A percentile compares a stretch with the other conserved stretches of the same genome.
Conservation (phyloP, 306 rosid species). For the Vigna trinervia region DNA sequence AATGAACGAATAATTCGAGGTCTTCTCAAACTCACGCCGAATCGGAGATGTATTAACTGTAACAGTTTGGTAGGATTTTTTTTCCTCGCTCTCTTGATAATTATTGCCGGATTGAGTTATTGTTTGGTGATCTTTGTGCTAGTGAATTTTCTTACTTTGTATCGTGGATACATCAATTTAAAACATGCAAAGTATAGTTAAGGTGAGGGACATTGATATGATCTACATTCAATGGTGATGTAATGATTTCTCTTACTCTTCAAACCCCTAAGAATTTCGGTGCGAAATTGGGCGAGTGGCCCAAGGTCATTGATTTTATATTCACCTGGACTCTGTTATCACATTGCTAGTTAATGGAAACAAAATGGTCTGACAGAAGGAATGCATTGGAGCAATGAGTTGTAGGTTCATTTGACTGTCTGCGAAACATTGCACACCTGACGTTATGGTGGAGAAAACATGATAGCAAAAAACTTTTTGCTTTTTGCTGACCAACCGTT, state of each 20-base stretch:
- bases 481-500: neutral
- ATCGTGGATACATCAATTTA: neutral
- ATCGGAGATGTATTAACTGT: conserved; percentile 92
- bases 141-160: conserved; percentile 3
- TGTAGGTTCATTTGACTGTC: neutral
- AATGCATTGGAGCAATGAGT: conserved; percentile 5
- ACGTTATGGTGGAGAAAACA: neutral
- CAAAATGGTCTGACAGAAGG: conserved; percentile 26
- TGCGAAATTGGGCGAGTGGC: neutral
- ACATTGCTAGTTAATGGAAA: conserved; percentile 14
- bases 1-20: conserved; percentile 92
- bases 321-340: conserved; percentile 31
- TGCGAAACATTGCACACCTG: neutral
- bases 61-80: conserved; percentile 72
- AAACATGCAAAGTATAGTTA: conserved; percentile 3
- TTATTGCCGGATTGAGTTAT: conserved; percentile 29
- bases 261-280: neutral
- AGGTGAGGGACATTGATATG: conserved; percentile 10
- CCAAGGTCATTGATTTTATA: conserved; percentile 12
- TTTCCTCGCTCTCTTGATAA: neutral
- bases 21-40: conserved; percentile 82
- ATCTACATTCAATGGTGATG: neutral
- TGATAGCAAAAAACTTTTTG: neutral
- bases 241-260: conserved; percentile 6
- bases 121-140: conserved; percentile 9